Evolutionary conservation across 2,329 filamentous ascomycete genomes (phyloP), one percentile per base, ranked within the genome.

Genomic region (Colletotrichum abscissum): DNA sequence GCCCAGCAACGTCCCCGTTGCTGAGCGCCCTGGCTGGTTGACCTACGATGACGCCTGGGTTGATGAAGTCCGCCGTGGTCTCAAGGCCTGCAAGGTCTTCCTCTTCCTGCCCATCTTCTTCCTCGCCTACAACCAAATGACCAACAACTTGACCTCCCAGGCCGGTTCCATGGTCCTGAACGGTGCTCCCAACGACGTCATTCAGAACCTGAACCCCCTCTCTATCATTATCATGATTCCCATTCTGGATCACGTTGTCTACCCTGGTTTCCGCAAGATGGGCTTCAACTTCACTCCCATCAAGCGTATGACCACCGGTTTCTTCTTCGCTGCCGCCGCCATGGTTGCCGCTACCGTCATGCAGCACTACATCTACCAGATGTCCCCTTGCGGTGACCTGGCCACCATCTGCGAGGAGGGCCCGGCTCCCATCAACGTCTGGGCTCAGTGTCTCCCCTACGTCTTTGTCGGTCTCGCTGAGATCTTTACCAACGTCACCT

Each of bases 31-130:
- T 0, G 54, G 68, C 0, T 95, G 93, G 93, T 95, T 95, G 92
- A 93, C 91, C 0, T 95, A 95, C 77, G 93, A 96, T 75, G 94
- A 96, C 76, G 90, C 90, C 65, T 96, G 93, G 93, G 93, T 96
- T 42, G 93, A 95, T 79, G 92, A 95, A 79, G 91, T 95, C 62
- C 87, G 87, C 65, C 92, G 93, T 82, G 93, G 92, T 74, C 85
- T 93, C 69, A 86, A 88, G 77, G 92, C 92, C 69, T 94, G 92
- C 85, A 87, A 89, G 75, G 92, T 94, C 42, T 95, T 94, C 82
- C 82, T 91, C 74, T 94, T 92, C 86, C 88, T 92, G 69, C 92
- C 92, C 54, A 87, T 91, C 75, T 91, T 89, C 82, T 90, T 88
- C 85, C 82, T 88, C 68, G 85, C 86, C 33, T 90, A 90, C 81